A percentile compares a stretch with the other conserved stretches of the same genome.
phyloP scores from a whole-genome alignment of 768 basidiomycete species.

The Boletus reticuloceps region DNA sequence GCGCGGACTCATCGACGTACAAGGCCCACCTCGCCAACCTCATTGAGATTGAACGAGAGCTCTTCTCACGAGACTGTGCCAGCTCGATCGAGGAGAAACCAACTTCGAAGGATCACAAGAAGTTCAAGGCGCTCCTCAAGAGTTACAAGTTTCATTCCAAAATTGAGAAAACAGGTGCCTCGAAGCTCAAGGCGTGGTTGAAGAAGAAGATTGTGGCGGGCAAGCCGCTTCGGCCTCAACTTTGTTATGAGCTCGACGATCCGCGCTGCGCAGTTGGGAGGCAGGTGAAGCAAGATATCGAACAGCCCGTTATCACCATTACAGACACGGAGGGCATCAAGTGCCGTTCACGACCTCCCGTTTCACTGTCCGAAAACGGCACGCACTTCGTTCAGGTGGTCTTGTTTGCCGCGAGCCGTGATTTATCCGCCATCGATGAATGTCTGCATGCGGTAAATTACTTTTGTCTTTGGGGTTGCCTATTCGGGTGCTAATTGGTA shows the following conservation, averaged over 20 bases:
- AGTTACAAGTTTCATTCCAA: constrained; percentile 38
- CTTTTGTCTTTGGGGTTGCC: constrained; percentile 12
- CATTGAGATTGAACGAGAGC: constrained; percentile 35
- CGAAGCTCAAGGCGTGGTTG: constrained; percentile 61
- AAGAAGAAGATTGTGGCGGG: constrained; percentile 52
- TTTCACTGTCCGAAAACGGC: constrained; percentile 33
- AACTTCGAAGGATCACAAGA: constrained; percentile 34
- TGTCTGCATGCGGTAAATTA: constrained; percentile 50
- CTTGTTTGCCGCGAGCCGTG: constrained; percentile 52
- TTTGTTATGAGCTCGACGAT: constrained; percentile 42
- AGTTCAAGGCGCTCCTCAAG: constrained; percentile 42
- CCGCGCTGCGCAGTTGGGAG: constrained; percentile 39
- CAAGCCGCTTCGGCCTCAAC: constrained; percentile 36
- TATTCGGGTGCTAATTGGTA: constrained; percentile 6
- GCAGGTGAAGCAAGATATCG: constrained; percentile 29
- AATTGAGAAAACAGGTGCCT: constrained; percentile 36
- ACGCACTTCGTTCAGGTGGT: constrained; percentile 47
- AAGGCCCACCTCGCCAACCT: constrained; percentile 34
- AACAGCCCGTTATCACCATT: constrained; percentile 18
- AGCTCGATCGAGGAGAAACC: constrained; percentile 24
- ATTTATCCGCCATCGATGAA: constrained; percentile 54
- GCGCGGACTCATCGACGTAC: constrained; percentile 35
- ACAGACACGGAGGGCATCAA: constrained; percentile 24
- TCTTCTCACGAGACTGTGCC: constrained; percentile 24
- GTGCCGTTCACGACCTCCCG: constrained; percentile 12